These are phyloP conservation scores for Daldinia grandis DNA, from an alignment of 495 filamentous ascomycete genomes.

Conservation along the genomic window DNA sequence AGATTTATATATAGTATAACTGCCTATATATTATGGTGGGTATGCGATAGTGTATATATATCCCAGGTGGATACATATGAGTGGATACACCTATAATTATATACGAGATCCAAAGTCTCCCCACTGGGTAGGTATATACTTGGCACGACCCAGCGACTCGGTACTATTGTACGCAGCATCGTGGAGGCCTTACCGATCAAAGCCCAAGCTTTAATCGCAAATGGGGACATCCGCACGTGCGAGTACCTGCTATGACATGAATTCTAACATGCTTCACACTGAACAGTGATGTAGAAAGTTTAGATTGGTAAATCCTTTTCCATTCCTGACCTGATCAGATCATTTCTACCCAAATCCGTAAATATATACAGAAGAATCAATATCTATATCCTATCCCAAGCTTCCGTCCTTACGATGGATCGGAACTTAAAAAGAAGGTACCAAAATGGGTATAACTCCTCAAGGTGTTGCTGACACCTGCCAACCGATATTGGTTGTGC, in stretches of 20 bases:
- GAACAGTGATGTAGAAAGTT: not conserved
- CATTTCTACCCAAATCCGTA: slow-evolving; percentile 17
- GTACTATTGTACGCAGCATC: not conserved
- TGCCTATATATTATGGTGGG: too few species aligned
- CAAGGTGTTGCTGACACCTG: not conserved
- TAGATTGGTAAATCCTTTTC: slow-evolving; percentile 19
- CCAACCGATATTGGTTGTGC: slow-evolving; percentile 23
- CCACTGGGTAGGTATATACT: not conserved
- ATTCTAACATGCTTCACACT: not conserved
- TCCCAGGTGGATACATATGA: not conserved
- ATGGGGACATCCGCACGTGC: not conserved
- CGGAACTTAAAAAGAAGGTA: slow-evolving; percentile 18
- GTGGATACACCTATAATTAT: not conserved
- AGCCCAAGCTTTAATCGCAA: not conserved
- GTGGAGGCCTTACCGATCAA: not conserved
- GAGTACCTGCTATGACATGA: not conserved
- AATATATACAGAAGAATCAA: slow-evolving; percentile 45
- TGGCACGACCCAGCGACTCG: not conserved
- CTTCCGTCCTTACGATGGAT: not conserved
- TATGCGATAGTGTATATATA: too few species aligned
- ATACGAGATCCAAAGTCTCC: not conserved
- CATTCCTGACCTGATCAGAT: slow-evolving; percentile 16
- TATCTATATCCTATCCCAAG: slow-evolving; percentile 38
- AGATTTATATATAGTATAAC: too few species aligned
- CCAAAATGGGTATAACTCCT: slow-evolving; percentile 12